Base-by-base conservation (phyloP, 768 basidiomycete genomes). In the Sistotremastrum niveocremeum region DNA sequence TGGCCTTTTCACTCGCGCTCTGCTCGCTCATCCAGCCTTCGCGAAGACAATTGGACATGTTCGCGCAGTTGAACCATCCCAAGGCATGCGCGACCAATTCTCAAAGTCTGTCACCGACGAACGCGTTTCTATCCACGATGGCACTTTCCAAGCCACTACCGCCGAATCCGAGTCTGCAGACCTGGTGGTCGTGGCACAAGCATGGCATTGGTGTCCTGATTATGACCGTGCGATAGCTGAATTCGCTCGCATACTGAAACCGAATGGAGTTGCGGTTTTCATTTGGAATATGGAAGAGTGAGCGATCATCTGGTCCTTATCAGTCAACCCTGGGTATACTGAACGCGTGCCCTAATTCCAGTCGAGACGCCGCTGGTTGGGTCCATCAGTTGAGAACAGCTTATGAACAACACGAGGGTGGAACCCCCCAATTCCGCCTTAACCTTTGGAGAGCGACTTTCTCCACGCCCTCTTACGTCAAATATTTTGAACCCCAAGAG, bases 281-380 rank as follows among this genome's bases (percentile, higher is more conserved):
- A 77, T 93, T 41, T 97, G 93, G 93, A 97, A 95, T 63, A 65
- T 93, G 32, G 93, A 95, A 60, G 81, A 89, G 61, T 68, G 82
- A 80, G 79, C 48, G 40, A 63, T 48, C 28, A 32, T 30, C 40
- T 40, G 12, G 34, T 36, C 32, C 2, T 8, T 31, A n/a, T n/a
- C 37, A 30, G 11, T 43, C 32, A 30, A 44, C 29, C 20, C 28
- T 33, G 8, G 12, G 4, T 11, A 20, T 37, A 7, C 31, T 35
- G 4, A 33, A 37, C 10, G 39, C 12, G 12, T 10, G 11, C 9
- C 8, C 48, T 12, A 51, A 42, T 37, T 7, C 9, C 7, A 12
- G 3, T 52, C 81, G 82, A 51, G 70, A 75, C 28, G 61, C 61
- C 2, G 79, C 80, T 20, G 56, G 57, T n/a, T 93, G 87, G 87